phyloP scores from a whole-genome alignment of 768 basidiomycete genomes.

The Suillus paluster region DNA sequence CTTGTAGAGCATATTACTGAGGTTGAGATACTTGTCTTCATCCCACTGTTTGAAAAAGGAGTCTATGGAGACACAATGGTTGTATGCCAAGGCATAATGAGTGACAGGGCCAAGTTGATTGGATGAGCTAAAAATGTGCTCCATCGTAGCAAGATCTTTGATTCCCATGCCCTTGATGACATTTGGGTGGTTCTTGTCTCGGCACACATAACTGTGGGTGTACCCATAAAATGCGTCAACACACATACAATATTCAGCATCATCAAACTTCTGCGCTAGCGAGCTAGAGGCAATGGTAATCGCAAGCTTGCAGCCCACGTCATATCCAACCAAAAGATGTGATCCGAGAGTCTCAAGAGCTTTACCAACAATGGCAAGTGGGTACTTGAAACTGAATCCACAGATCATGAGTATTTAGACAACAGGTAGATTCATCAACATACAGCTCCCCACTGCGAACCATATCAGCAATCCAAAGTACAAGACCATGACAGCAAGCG shows the following conservation, averaged over 20 bases:
- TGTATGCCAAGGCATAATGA: slow-evolving; percentile 15
- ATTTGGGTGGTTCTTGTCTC: slow-evolving; percentile 37
- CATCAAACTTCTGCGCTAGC: slow-evolving; percentile 21
- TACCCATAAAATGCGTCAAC: slow-evolving; percentile 41
- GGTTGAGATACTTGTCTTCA: slow-evolving; percentile 12
- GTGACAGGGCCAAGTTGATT: slow-evolving; percentile 23
- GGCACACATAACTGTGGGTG: slow-evolving; percentile 38
- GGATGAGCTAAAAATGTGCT: slow-evolving; percentile 28
- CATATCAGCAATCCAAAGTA: slow-evolving; percentile 36
- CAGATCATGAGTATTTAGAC: too few species aligned
- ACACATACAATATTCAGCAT: too few species aligned
- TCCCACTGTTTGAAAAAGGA: slow-evolving; percentile 6
- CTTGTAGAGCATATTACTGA: slow-evolving; percentile 17
- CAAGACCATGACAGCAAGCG: slow-evolving; percentile 39
- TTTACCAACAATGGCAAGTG: slow-evolving; percentile 23
- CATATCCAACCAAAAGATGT: slow-evolving; percentile 23
- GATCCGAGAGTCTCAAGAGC: slow-evolving; percentile 23
- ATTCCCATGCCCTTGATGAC: slow-evolving; percentile 34
- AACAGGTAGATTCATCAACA: too few species aligned
- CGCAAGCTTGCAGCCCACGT: slow-evolving; percentile 33
- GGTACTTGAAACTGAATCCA: slow-evolving; percentile 19
- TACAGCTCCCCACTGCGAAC: slow-evolving; percentile 42
- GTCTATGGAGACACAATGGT: not conserved
- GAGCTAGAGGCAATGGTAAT: slow-evolving; percentile 21
- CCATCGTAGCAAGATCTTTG: slow-evolving; percentile 39